Percentiles rank a stretch among this genome's conserved stretches.
phyloP scores from a whole-genome alignment of 108 stramenopile genomes.

The Nitzschia sp. region DNA sequence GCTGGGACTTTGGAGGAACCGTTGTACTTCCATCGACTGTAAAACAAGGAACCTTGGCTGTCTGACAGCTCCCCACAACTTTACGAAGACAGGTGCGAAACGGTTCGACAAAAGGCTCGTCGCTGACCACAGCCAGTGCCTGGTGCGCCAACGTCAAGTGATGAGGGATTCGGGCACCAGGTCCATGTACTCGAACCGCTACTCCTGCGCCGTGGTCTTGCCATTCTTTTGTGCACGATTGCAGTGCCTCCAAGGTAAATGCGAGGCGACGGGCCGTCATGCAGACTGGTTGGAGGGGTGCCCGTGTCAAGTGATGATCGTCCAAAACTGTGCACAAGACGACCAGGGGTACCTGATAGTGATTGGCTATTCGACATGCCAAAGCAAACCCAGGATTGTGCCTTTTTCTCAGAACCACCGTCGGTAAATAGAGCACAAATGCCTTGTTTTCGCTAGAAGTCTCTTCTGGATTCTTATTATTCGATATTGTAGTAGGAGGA shows the following conservation, averaged over 20 bases:
- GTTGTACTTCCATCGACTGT: conserved; percentile 65
- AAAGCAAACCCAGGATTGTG: conserved; percentile 74
- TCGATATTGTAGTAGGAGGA: background rate
- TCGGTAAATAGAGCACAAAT: conserved; percentile 66
- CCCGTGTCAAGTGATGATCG: conserved; percentile 30
- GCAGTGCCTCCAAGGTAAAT: conserved; percentile 54
- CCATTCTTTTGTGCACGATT: conserved; percentile 35
- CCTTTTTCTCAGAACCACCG: conserved; percentile 47
- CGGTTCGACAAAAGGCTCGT: conserved; percentile 75
- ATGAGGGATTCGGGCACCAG: conserved; percentile 46
- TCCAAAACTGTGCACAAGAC: conserved; percentile 51
- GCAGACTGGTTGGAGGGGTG: conserved; percentile 9
- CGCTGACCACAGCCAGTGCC: conserved; percentile 48
- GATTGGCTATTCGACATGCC: conserved; percentile 54
- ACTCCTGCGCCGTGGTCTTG: conserved; percentile 52
- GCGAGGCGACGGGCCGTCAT: conserved; percentile 59
- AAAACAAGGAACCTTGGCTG: conserved; percentile 35
- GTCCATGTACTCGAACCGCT: conserved; percentile 51
- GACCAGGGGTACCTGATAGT: conserved; percentile 36
- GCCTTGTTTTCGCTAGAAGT: background rate
- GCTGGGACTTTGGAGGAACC: conserved; percentile 45
- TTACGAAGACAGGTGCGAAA: conserved; percentile 28
- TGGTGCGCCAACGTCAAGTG: conserved; percentile 50
- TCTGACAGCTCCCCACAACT: conserved; percentile 32
- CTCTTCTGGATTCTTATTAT: background rate